Base-by-base conservation (phyloP, 495 filamentous ascomycete genomes). In the Daldinia concentrica region DNA sequence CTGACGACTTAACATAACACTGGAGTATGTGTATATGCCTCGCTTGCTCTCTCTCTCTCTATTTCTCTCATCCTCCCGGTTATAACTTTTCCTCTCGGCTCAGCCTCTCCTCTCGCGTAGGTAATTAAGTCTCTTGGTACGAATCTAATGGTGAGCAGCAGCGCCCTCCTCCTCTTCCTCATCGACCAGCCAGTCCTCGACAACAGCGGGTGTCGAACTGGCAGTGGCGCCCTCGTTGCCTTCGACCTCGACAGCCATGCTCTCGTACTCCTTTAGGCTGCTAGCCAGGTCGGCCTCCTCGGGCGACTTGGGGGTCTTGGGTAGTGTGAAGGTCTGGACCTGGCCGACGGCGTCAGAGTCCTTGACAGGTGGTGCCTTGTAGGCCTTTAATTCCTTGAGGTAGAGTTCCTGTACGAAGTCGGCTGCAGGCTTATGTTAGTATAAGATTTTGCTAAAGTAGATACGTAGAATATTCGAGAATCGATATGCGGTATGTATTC, bases 341-440 rank as follows among this genome's bases (percentile, higher is more conserved):
- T 96, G 91, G 76, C 91, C 94, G 62, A 94, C 92, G 77, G 93
- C 85, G 79, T 98, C 96, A 66, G 86, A 86, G 57, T 93, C 84
- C 84, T 98, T 98, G 84, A 94, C 75, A 57, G 90, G 86, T 22
- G 90, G 82, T 39, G 92, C 86, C 86, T 98, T 99, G 90, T 95
- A 98, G 81, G 88, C 86, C 81, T 92, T 94, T 74, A 99, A 89
- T 81, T 98, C 95, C 74, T 88, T 88, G 74, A 99, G 90, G 88
- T 98, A 99, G 75, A 99, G 89, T 71, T 98, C 95, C 84, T 97
- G 95, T 72, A 99, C 91, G 71, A 95, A 86, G 83, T 99, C 95
- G 84, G 90, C 96, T 98, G 68, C 55, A 27, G 17, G 37, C 0
- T 39, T 8, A 27, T 32, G 64, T 64, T 68, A 64, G 54, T 56